Evolutionary conservation across 305 asterid species (phyloP).

Genomic region (Solanum aculeatissimum): DNA sequence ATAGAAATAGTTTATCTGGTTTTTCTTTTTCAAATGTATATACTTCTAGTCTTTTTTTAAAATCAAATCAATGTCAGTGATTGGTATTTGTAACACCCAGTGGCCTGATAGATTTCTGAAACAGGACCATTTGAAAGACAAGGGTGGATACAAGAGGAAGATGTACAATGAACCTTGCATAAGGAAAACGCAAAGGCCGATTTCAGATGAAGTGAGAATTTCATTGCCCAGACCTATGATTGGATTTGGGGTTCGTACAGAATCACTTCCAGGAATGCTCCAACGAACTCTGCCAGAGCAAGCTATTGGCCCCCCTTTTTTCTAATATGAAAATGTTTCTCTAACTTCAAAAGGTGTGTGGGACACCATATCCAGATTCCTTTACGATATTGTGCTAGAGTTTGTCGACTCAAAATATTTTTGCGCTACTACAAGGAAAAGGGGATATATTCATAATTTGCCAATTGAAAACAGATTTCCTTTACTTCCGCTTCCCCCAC

Average conservation of each 20-base stretch:
- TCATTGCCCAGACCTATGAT: no score
- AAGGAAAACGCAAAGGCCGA: no score
- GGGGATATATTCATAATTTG: conserved; percentile 78
- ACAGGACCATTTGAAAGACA: conserved; percentile 27
- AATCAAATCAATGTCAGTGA: background rate
- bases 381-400: no score
- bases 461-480: conserved; percentile 61
- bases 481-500: conserved; percentile 72
- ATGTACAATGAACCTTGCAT: no score
- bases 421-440: conserved; percentile 68
- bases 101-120: background rate
- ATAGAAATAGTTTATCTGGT: background rate
- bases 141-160: no score
- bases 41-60: background rate
- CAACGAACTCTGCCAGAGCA: conserved; percentile 40
- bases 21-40: background rate
- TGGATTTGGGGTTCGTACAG: conserved; percentile 63
- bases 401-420: no score
- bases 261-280: background rate
- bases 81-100: background rate
- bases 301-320: conserved; percentile 65
- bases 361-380: no score
- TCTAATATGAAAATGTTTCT: conserved; percentile 88
- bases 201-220: no score
- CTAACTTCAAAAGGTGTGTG: conserved; percentile 89